Conservation (phyloP, 306 rosid genomes). For the Styphnolobium japonicum region DNA sequence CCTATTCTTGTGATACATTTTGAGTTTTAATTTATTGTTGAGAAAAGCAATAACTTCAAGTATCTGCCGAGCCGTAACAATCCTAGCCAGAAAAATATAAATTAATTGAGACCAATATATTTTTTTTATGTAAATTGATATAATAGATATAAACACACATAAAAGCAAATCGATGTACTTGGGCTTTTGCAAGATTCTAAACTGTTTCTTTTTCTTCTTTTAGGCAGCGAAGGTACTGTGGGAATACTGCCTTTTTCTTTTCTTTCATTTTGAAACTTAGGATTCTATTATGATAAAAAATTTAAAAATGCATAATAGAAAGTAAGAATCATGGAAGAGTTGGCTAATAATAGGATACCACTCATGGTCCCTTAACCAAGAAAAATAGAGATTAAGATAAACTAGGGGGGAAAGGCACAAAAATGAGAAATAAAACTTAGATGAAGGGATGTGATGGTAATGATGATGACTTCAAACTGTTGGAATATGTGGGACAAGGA, state of each 20-base stretch:
- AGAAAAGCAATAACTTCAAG: not conserved
- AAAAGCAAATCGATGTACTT: not conserved
- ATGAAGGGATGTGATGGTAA: slow-evolving; percentile 32
- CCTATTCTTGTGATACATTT: not conserved
- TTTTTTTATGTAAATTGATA: not conserved
- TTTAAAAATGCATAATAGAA: not conserved
- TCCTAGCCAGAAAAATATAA: not conserved
- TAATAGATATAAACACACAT: not conserved
- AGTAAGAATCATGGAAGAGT: slow-evolving; percentile 19
- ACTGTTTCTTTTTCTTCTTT: not conserved
- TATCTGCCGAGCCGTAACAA: no score
- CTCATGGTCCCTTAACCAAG: slow-evolving; percentile 4
- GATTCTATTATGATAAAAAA: slow-evolving; percentile 34
- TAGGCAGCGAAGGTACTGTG: slow-evolving; percentile 19
- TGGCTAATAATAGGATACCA: slow-evolving; percentile 15
- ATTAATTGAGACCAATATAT: not conserved
- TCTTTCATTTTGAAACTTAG: slow-evolving; percentile 28
- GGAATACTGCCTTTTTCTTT: slow-evolving; percentile 17
- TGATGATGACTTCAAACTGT: slow-evolving; percentile 47
- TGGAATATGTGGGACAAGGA: slow-evolving; percentile 51
- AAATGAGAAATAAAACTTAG: slow-evolving; percentile 6
- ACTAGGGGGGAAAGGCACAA: not conserved
- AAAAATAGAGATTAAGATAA: slow-evolving; percentile 12
- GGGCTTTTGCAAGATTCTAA: not conserved
- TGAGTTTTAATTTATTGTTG: not conserved